These are phyloP conservation scores for Colletotrichum cordylinicola DNA, from an alignment of 2,329 filamentous ascomycete species.

Conservation along the genomic window DNA sequence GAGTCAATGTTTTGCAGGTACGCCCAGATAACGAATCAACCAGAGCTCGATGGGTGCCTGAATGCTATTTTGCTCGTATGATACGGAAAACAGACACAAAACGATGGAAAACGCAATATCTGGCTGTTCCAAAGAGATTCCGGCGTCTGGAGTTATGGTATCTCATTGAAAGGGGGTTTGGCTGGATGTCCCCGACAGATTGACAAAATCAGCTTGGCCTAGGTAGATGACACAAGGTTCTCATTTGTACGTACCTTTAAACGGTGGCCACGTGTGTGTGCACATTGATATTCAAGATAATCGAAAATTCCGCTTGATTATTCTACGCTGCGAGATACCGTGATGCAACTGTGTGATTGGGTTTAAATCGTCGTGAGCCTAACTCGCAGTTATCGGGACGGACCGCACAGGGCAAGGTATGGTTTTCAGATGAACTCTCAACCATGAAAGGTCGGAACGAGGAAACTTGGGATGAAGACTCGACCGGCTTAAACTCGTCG, in stretches of 20 bases:
- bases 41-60: conserved; percentile 52
- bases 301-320: neutral
- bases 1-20: conserved; percentile 58
- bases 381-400: neutral
- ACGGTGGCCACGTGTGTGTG: no score
- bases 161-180: neutral
- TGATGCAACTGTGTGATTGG: neutral
- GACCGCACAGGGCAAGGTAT: neutral
- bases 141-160: conserved; percentile 13
- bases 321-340: neutral
- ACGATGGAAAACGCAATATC: neutral
- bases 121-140: neutral
- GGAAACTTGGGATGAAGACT: neutral
- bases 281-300: neutral
- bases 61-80: conserved; percentile 36
- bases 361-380: rapidly evolving
- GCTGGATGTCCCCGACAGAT: neutral
- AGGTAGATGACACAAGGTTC: neutral
- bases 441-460: neutral
- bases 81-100: neutral
- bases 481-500: rapidly evolving
- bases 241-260: neutral
- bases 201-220: neutral
- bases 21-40: conserved; percentile 65
- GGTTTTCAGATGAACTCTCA: neutral